Conservation (phyloP, 192 early-diverging fungal species). For the Oehlia diaphana region DNA sequence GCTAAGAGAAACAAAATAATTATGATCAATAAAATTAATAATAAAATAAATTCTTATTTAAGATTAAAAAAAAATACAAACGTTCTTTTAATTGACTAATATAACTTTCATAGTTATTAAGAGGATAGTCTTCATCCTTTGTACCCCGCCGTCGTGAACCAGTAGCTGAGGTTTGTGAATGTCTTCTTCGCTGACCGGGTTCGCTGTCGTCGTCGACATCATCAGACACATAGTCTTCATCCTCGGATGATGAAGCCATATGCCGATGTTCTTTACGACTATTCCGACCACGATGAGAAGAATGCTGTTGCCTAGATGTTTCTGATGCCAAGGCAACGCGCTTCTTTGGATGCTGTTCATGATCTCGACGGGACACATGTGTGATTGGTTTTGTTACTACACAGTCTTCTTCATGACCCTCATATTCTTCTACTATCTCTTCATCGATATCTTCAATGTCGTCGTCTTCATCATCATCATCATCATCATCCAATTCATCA, state of each 20-base stretch:
- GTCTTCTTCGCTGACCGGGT: constrained; percentile 23
- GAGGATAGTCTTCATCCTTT: neutral
- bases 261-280: constrained; percentile 6
- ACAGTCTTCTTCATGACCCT: constrained; percentile 25
- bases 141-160: constrained; percentile 4
- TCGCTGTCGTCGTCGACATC: constrained; percentile 29
- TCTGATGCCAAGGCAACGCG: constrained; percentile 24
- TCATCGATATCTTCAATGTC: constrained; percentile 33
- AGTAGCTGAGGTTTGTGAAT: constrained; percentile 21
- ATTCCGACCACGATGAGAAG: constrained; percentile 21
- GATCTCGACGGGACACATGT: constrained; percentile 6
- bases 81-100: constrained; percentile 25
- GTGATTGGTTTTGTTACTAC: constrained; percentile 27
- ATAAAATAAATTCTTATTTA: neutral
- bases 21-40: neutral
- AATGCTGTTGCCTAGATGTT: constrained; percentile 23
- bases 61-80: neutral
- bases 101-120: constrained; percentile 11
- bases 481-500: constrained; percentile 39
- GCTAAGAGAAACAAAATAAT: neutral
- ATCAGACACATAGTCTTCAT: constrained; percentile 27
- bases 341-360: constrained; percentile 26
- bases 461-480: constrained; percentile 33
- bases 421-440: constrained; percentile 11
- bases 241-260: constrained; percentile 21